Conservation (phyloP, 2,329 filamentous ascomycete species). For the Zymoseptoria pseudotritici region DNA sequence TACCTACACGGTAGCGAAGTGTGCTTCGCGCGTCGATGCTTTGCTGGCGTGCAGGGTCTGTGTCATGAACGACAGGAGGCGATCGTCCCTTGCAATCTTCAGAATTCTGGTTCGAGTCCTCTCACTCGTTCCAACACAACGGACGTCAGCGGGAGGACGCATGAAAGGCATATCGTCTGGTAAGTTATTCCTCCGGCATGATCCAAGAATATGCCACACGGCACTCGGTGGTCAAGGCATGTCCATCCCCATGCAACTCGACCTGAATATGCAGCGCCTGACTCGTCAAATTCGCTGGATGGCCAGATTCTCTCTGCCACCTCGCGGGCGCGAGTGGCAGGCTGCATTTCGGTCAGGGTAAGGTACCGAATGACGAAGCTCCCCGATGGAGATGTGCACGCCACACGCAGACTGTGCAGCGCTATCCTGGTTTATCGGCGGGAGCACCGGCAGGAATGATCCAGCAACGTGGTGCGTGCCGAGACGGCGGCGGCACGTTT, state of each 20-base stretch:
- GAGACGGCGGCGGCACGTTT: not conserved
- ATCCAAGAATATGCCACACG: not conserved
- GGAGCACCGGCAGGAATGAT: not conserved
- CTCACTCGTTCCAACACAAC: not conserved
- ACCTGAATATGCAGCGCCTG: not conserved
- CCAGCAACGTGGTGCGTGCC: not conserved
- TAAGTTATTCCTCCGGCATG: not conserved
- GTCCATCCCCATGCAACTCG: not conserved
- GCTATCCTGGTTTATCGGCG: not conserved
- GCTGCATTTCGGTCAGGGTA: not conserved
- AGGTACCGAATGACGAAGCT: not conserved
- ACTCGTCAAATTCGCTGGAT: not conserved
- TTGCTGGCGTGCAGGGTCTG: not conserved
- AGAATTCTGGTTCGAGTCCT: not conserved
- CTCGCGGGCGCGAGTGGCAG: slow-evolving; percentile 1
- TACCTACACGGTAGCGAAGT: not conserved
- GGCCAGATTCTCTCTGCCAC: not conserved
- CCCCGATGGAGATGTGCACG: not conserved
- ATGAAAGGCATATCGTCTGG: not conserved
- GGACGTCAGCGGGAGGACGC: not conserved
- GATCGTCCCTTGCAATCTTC: not conserved
- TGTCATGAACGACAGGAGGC: not conserved
- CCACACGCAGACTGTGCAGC: not conserved
- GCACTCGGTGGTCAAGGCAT: not conserved
- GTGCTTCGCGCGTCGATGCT: not conserved